These are phyloP conservation scores for Pelargonium australe DNA, from an alignment of 441 rosid species.

Conservation along the genomic window DNA sequence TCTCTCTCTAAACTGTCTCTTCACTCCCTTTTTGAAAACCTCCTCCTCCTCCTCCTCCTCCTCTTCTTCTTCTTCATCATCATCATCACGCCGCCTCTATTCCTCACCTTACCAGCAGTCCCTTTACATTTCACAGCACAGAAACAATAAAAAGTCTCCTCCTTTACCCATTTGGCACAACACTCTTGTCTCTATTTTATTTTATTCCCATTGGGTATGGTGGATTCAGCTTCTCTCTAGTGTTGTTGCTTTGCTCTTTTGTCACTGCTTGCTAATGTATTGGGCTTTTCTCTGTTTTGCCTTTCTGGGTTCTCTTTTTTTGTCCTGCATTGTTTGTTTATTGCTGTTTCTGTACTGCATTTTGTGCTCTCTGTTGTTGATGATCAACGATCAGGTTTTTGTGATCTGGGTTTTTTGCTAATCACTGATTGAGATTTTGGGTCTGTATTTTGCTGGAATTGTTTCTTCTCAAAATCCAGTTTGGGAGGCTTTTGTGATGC, in stretches of 20 bases:
- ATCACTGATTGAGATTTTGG: background rate
- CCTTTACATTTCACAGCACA: constrained; percentile 32
- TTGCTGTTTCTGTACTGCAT: background rate
- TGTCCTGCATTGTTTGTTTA: constrained; percentile 26
- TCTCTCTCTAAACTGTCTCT: constrained; percentile 13
- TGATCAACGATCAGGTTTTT: background rate
- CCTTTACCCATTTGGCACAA: background rate
- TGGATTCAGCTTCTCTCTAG: constrained; percentile 17
- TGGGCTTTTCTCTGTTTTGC: constrained; percentile 10
- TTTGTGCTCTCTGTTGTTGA: constrained; percentile 1
- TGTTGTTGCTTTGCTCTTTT: constrained; percentile 11
- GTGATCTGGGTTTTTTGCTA: constrained; percentile 24
- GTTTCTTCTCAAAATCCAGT: constrained; percentile 11
- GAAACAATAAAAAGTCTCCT: background rate
- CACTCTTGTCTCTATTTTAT: background rate
- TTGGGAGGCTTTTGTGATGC: background rate
- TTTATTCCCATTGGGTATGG: constrained; percentile 11
- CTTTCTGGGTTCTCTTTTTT: too few relatives aligned
- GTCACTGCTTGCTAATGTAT: constrained; percentile 26
- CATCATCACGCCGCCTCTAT: constrained; percentile 61
- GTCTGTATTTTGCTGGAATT: constrained; percentile 17
- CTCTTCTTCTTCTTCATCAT: constrained; percentile 30
- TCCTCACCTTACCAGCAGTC: constrained; percentile 36
- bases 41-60: constrained; percentile 38
- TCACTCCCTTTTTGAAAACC: constrained; percentile 15